Evolutionary conservation across 164 flowering plant genomes (phyloP), one percentile per base, ranked within the genome.

Genomic region (Tetracentron sinense): DNA sequence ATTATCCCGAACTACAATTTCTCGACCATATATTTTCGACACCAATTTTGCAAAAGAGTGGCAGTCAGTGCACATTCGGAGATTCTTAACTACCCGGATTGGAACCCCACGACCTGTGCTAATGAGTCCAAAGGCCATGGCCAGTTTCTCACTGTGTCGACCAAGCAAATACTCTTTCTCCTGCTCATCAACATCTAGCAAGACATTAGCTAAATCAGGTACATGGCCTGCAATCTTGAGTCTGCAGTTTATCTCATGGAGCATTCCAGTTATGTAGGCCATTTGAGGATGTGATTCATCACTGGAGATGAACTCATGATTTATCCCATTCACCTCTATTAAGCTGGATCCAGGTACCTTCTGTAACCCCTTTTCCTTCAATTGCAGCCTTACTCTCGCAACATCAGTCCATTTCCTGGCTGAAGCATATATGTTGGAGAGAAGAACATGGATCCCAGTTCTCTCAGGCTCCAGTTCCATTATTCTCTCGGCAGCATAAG

Each of bases 331-430:
- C 6, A 82, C 61, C 65, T 85, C 83, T 17, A 73, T 74, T 16
- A 79, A 83, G 73, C 90, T 83, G 11, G 85, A 76, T 42, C 90
- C 90, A 2, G 86, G 84, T 6, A 70, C 54, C 61, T 86, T 86
- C 12, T 42, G 74, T 14, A 79, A 61, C 11, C 88, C 86, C n/a
- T 50, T 75, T 52, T 82, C 82, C 61, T 79, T 81, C 75, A 86
- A 49, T 1, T 58, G 49, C 27, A 76, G 47, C 71, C 91, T 80
- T 62, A 86, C 81, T 57, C 64, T 75, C 10, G 79, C 80, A 51
- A 82, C 91, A 50, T 82, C 83, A 12, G 21, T 56, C 91, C 91
- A 83, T 70, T 64, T 78, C 25, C 84, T 78, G 7, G 75, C 85
- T 8, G 80, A 76, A 6, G 91, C 88, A 66, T 78, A 86, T 28